Conservation (phyloP, 2,329 filamentous ascomycete genomes). For the Exophiala bonariae region DNA sequence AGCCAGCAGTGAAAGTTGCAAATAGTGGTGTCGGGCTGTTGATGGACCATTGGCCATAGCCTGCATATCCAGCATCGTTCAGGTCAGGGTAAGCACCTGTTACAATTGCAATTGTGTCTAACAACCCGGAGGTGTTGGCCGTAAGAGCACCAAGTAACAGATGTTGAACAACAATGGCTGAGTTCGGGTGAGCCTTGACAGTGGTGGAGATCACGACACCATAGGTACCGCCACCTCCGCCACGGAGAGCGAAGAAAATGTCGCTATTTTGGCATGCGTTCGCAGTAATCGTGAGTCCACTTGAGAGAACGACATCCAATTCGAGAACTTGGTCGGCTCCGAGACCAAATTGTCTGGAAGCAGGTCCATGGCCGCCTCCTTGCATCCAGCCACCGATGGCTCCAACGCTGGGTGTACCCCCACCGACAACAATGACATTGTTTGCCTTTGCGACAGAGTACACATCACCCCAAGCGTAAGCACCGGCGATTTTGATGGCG, state of each 20-base stretch:
- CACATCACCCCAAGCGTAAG: conserved; percentile 34
- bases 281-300: conserved; percentile 23
- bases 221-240: conserved; percentile 54
- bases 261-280: conserved; percentile 31
- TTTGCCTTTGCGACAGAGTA: conserved; percentile 31
- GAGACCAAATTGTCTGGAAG: conserved; percentile 30
- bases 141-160: conserved; percentile 30
- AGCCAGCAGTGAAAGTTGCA: conserved; percentile 29
- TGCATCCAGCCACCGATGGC: conserved; percentile 31
- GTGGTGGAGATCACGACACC: conserved; percentile 46
- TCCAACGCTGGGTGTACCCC: conserved; percentile 25
- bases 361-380: conserved; percentile 33
- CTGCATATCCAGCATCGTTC: conserved; percentile 31
- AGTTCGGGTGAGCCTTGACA: conserved; percentile 42
- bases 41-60: conserved; percentile 33
- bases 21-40: conserved; percentile 27
- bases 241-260: conserved; percentile 52
- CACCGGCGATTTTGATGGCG: conserved; percentile 32
- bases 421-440: conserved; percentile 33
- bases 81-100: conserved; percentile 30
- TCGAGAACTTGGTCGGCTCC: conserved; percentile 31
- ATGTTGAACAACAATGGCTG: conserved; percentile 33
- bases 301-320: conserved; percentile 28
- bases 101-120: conserved; percentile 29
- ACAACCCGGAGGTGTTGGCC: conserved; percentile 18